Evolutionary conservation across 192 early-diverging fungal species (phyloP).

Genomic region (Entomortierella beljakovae): DNA sequence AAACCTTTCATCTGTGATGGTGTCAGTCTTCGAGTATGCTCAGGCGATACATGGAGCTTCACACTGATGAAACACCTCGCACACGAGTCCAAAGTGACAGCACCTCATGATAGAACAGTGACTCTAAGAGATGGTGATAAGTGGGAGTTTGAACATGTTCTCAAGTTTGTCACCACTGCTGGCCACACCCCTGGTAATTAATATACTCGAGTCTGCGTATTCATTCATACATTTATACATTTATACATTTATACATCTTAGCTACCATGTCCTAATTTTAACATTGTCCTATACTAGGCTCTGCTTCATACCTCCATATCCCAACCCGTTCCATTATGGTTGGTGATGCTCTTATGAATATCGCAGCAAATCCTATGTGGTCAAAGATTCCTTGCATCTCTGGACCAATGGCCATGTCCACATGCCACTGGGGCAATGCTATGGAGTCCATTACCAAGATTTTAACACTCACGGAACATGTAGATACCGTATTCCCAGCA

Average conservation of each 20-base stretch:
- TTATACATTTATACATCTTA: not conserved
- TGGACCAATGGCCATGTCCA: constrained; percentile 38
- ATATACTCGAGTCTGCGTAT: not conserved
- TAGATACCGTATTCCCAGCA: constrained; percentile 52
- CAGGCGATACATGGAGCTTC: constrained; percentile 42
- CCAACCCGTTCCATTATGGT: constrained; percentile 48
- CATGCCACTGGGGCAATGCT: constrained; percentile 35
- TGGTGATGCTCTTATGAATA: constrained; percentile 52
- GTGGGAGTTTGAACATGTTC: constrained; percentile 52
- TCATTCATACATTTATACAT: no score
- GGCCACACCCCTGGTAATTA: constrained; percentile 52
- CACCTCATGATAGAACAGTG: constrained; percentile 30
- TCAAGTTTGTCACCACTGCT: constrained; percentile 44
- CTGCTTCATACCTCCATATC: constrained; percentile 51
- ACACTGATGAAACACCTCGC: constrained; percentile 36
- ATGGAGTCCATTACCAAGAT: constrained; percentile 51
- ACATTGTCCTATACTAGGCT: constrained; percentile 28
- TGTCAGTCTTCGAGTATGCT: constrained; percentile 17
- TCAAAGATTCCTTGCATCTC: constrained; percentile 35
- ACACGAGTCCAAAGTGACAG: constrained; percentile 40
- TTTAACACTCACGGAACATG: constrained; percentile 22
- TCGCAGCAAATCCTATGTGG: constrained; percentile 34
- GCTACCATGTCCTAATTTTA: not conserved
- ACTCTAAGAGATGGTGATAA: constrained; percentile 39
- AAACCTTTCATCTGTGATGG: constrained; percentile 45